Evolutionary conservation across 768 basidiomycete species (phyloP).

Genomic region (Scleroderma citrinum): DNA sequence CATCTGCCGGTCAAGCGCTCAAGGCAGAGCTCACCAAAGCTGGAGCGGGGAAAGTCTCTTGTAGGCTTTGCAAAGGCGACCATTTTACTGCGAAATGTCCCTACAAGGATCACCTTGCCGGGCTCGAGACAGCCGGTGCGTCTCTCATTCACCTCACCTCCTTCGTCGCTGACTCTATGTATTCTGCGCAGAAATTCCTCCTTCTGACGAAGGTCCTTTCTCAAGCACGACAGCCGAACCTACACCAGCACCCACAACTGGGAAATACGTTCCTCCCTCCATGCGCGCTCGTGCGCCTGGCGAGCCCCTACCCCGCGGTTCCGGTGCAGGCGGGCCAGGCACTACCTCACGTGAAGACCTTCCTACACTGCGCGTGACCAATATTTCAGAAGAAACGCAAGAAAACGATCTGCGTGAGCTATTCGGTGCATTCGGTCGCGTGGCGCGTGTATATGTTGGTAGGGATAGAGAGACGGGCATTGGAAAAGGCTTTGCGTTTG

Average conservation of each 20-base stretch:
- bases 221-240: slow-evolving; percentile 29
- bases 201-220: slow-evolving; percentile 35
- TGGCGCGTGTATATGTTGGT: slow-evolving; percentile 89
- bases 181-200: slow-evolving; percentile 4
- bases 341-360: slow-evolving; percentile 72
- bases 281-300: slow-evolving; percentile 76
- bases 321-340: slow-evolving; percentile 40
- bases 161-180: background rate
- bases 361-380: slow-evolving; percentile 95
- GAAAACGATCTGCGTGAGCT: slow-evolving; percentile 92
- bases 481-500: slow-evolving; percentile 96
- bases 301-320: slow-evolving; percentile 56
- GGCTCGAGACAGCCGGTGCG: slow-evolving; percentile 57
- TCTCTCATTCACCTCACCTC: background rate
- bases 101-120: slow-evolving; percentile 89
- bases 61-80: slow-evolving; percentile 92
- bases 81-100: slow-evolving; percentile 99
- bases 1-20: slow-evolving; percentile 54
- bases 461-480: slow-evolving; percentile 90
- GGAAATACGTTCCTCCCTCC: slow-evolving; percentile 93
- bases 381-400: slow-evolving; percentile 91
- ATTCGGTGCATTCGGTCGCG: slow-evolving; percentile 80
- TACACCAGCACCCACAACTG: slow-evolving; percentile 38
- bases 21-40: slow-evolving; percentile 64
- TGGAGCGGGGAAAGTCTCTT: slow-evolving; percentile 83